Base-by-base conservation (phyloP, 2,329 filamentous ascomycete species). In the Pseudogymnoascus sp. region DNA sequence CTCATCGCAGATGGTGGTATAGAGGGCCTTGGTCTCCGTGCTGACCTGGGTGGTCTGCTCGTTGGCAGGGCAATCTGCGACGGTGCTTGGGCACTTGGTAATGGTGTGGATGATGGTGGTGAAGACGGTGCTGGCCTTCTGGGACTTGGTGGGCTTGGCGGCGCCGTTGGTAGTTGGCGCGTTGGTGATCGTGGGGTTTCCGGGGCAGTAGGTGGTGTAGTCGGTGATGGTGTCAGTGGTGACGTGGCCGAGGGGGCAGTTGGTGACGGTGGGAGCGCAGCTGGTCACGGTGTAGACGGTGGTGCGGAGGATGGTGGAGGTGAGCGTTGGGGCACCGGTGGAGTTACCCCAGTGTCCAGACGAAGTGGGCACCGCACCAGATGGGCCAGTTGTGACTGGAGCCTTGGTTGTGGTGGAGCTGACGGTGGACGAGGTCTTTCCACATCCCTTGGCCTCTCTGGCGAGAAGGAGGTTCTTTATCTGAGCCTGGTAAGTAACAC, bases 1-100 rank as follows among this genome's bases (percentile, higher is more conserved):
- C 6, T 28, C 41, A 6, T 28, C 41, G 20, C 75, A 79, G 60
- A 79, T 70, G 9, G 78, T 79, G 6, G 76, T 79, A 65, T 75
- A 78, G 34, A 77, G 43, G 14, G 74, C 64, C 30, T 78, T 70
- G 1, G 69, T 69, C 67, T 74, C 70, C 5, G 75, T 77, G 14
- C 70, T 73, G 34, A 74, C 70, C 18, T 71, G 67, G 32, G 67
- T 68, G 35, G 34, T 66, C 41, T 47, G 25, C 41, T 47, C 41
- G 14, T 28, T 68, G 1, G 62, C 68, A 11, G 75, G 74, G 67
- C 75, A 77, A 70, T 75, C 64, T 11, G 65, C 67, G 2, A 77
- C 70, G 11, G 68, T 68, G 75, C 60, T 73, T 75, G 28, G 74
- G 54, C 62, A 64, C 5, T 28, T 32, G 34, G 62, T 63, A 16